A percentile compares a stretch with the other conserved stretches of the same genome.
Conservation (phyloP, 208 protist genomes). For the Leishmania lainsoni region DNA sequence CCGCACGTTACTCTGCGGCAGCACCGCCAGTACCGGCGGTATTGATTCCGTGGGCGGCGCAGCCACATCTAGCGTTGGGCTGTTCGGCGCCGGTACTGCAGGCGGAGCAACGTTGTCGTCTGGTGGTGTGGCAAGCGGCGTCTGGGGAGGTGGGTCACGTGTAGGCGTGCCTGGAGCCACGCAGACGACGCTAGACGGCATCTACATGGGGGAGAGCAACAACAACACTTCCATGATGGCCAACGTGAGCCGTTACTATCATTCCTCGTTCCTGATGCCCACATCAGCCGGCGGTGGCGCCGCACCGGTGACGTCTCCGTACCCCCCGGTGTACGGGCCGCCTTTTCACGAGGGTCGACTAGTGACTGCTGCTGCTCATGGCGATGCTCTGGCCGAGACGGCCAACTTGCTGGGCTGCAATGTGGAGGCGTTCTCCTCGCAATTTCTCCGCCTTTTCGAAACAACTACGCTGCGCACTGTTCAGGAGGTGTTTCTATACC, state of each 20-base stretch:
- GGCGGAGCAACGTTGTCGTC: neutral
- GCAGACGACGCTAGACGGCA: neutral
- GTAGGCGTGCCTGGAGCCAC: conserved; percentile 20
- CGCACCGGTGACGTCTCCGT: neutral
- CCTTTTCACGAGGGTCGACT: conserved; percentile 18
- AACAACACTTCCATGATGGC: neutral
- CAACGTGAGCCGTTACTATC: neutral
- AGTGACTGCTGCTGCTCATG: conserved; percentile 17
- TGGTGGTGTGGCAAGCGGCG: neutral
- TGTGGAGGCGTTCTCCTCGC: neutral
- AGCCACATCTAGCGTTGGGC: neutral
- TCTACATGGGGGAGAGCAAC: conserved; percentile 1
- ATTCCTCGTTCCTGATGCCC: conserved; percentile 22
- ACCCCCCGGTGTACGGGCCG: neutral
- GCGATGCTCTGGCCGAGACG: conserved; percentile 27
- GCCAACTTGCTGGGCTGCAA: conserved; percentile 23
- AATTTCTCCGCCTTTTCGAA: conserved; percentile 29
- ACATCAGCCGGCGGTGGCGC: neutral
- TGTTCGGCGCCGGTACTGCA: neutral
- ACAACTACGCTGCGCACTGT: conserved; percentile 54
- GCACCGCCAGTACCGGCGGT: neutral
- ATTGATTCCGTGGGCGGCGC: neutral
- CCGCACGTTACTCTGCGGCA: conserved; percentile 16
- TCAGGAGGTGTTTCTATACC: conserved; percentile 47
- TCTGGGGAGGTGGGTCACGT: neutral